Percentiles rank a stretch among this genome's conserved stretches.
These are phyloP conservation scores for Bisporella sp. DNA, from an alignment of 2,329 filamentous ascomycete genomes.

Conservation along the genomic window DNA sequence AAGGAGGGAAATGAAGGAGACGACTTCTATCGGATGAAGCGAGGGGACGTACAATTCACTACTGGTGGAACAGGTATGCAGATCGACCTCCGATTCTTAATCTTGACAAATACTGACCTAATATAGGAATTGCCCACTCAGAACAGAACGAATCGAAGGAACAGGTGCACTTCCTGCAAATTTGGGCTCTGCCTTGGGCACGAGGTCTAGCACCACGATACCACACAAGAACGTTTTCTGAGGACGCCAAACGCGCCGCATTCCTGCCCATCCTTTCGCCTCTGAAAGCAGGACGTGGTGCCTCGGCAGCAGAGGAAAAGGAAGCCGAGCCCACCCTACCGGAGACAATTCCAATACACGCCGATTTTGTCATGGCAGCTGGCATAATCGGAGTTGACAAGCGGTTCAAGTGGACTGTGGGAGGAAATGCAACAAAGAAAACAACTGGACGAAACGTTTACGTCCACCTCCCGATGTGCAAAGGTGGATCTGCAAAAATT, in stretches of 20 bases:
- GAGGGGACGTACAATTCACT: constrained; percentile 85
- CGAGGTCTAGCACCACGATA: constrained; percentile 66
- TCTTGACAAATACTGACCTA: constrained; percentile 10
- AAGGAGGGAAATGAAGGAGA: constrained; percentile 47
- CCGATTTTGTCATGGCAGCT: constrained; percentile 78
- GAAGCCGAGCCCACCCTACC: constrained; percentile 53
- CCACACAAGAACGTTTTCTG: constrained; percentile 65
- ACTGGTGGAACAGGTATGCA: constrained; percentile 66
- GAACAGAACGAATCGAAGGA: constrained; percentile 71
- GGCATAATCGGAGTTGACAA: constrained; percentile 61
- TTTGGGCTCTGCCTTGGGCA: constrained; percentile 79
- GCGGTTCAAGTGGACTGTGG: constrained; percentile 66
- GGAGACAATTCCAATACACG: constrained; percentile 74
- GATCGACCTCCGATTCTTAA: not conserved
- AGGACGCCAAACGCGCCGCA: constrained; percentile 62
- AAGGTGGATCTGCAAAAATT: constrained; percentile 66
- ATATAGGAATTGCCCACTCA: constrained; percentile 62
- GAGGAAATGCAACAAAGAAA: constrained; percentile 42
- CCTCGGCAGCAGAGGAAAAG: constrained; percentile 55
- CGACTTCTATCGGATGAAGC: constrained; percentile 62
- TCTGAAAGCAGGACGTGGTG: constrained; percentile 58
- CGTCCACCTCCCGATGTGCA: constrained; percentile 74
- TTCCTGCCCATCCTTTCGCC: constrained; percentile 74
- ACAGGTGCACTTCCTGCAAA: constrained; percentile 79
- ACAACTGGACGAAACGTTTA: constrained; percentile 65